phyloP scores from a whole-genome alignment of 139 green algal genomes.

The Marvania coccoides region DNA sequence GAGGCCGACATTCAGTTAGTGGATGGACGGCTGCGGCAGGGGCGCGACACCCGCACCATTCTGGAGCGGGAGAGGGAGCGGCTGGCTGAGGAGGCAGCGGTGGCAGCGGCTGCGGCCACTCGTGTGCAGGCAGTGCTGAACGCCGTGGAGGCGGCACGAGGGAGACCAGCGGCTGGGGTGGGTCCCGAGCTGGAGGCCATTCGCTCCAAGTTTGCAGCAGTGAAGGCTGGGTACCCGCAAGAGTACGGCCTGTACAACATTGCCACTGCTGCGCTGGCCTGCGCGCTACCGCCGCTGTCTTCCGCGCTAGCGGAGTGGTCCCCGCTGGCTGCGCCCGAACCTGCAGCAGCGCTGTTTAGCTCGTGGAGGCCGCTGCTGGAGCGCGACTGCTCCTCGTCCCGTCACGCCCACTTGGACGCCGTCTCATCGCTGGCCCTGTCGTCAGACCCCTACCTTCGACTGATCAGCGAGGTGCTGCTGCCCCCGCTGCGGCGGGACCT shows the following conservation, averaged over 20 bases:
- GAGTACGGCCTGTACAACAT: slow-evolving; percentile 86
- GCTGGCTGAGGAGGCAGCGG: not conserved
- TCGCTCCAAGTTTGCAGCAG: slow-evolving; percentile 23
- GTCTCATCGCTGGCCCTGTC: not conserved
- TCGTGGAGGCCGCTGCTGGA: slow-evolving; percentile 65
- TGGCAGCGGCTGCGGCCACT: not conserved
- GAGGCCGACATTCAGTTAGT: slow-evolving; percentile 73
- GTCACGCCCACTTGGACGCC: slow-evolving; percentile 13
- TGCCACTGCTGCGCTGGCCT: slow-evolving; percentile 51
- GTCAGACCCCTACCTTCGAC: slow-evolving; percentile 56
- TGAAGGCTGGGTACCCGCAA: slow-evolving; percentile 45
- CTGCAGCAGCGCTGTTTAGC: slow-evolving; percentile 30
- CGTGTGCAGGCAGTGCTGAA: slow-evolving; percentile 1
- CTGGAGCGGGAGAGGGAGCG: not conserved
- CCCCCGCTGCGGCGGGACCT: slow-evolving; percentile 61
- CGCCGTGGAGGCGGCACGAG: not conserved
- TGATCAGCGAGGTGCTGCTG: slow-evolving; percentile 75
- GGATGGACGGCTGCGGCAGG: not conserved
- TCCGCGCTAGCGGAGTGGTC: slow-evolving; percentile 33
- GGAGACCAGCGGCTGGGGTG: not conserved
- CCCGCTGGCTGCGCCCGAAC: slow-evolving; percentile 44
- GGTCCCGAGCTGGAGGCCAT: slow-evolving; percentile 16
- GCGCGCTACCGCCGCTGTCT: slow-evolving; percentile 27
- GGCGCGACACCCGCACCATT: not conserved
- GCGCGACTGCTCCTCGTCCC: slow-evolving; percentile 12